Base-by-base conservation (phyloP, 768 basidiomycete species). In the Pleurotus tuoliensis region DNA sequence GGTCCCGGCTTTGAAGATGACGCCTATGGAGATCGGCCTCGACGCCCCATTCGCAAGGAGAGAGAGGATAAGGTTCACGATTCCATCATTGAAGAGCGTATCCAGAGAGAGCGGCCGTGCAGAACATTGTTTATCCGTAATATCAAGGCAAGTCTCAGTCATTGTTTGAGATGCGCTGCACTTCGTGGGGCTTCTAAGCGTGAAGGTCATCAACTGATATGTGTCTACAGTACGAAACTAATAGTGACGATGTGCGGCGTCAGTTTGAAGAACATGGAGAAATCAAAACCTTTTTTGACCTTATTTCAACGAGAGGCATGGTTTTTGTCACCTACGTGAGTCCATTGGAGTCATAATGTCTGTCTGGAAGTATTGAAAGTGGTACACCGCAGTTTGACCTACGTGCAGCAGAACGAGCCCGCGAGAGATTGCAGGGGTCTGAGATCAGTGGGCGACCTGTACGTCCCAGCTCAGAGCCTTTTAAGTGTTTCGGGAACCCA, bases 271-370 rank as follows among this genome's bases (percentile, higher is more conserved):
- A 90, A 58, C 91, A 93, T 66, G 97, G 97, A 61, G 92, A 94
- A 65, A 92, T 98, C 76, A 94, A 94, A 73, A 94, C 92, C 1
- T 98, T 95, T 70, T 98, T 98, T 71, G 97, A 99, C 72, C 77
- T 98, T 16, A 91, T 98, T 60, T 82, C 85, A 48, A 95, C 90
- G 9, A 82, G 97, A 58, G 97, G 97, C n/a, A 97, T 99, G 92
- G 90, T 98, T 12, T 99, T 99, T 70, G 90, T 98, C 45, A 99
- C 96, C 47, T 99, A 92, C 69, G 97, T 98, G 74, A 82, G 96
- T 83, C 48, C 45, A 38, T 20, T 38, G 22, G 47, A 47, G 16
- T 41, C 8, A 27, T 34, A 16, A 27, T 7, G 37, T 11, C n/a
- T 16, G 37, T 37, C 12, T 12, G 43, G 38, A 5, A 39, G 15